These are phyloP conservation scores for Heterobasidion irregulare DNA, from an alignment of 1,284 basidiomycete genomes.

Conservation along the genomic window DNA sequence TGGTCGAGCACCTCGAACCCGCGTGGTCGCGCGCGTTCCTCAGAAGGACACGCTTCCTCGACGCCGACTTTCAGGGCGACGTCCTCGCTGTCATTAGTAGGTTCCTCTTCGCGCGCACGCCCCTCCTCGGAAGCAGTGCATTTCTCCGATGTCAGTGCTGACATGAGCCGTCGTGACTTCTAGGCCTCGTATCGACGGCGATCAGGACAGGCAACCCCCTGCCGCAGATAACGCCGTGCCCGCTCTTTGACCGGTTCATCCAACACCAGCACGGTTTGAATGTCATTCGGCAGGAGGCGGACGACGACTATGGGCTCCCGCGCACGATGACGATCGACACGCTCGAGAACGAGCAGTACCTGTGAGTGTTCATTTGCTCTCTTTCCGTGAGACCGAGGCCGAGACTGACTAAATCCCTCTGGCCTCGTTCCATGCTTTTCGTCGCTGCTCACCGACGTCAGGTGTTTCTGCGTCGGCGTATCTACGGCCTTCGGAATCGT, in stretches of 20 bases:
- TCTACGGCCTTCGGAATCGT: conserved; percentile 62
- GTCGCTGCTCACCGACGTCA: conserved; percentile 15
- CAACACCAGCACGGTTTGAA: conserved; percentile 52
- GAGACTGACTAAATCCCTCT: not conserved
- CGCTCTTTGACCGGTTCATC: conserved; percentile 72
- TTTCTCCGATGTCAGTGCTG: not conserved
- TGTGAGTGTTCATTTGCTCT: conserved; percentile 32
- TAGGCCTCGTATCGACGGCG: conserved; percentile 63
- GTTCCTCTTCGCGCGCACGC: conserved; percentile 15
- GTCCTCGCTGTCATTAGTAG: conserved; percentile 72
- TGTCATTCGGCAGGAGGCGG: conserved; percentile 53
- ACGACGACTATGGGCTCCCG: conserved; percentile 64
- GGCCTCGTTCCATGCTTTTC: not conserved
- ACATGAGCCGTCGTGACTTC: not conserved
- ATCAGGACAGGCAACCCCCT: conserved; percentile 70
- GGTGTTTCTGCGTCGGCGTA: conserved; percentile 71
- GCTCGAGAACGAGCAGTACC: conserved; percentile 60
- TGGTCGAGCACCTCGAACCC: conserved; percentile 57
- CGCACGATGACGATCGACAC: conserved; percentile 56
- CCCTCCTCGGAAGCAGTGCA: not conserved
- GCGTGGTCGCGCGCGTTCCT: conserved; percentile 74
- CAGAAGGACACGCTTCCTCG: conserved; percentile 65
- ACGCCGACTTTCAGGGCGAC: conserved; percentile 80
- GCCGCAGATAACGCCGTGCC: conserved; percentile 83
- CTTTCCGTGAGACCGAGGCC: not conserved